These are phyloP conservation scores for Claviceps quebecensis DNA, from an alignment of 2,329 filamentous ascomycete genomes.

Conservation along the genomic window DNA sequence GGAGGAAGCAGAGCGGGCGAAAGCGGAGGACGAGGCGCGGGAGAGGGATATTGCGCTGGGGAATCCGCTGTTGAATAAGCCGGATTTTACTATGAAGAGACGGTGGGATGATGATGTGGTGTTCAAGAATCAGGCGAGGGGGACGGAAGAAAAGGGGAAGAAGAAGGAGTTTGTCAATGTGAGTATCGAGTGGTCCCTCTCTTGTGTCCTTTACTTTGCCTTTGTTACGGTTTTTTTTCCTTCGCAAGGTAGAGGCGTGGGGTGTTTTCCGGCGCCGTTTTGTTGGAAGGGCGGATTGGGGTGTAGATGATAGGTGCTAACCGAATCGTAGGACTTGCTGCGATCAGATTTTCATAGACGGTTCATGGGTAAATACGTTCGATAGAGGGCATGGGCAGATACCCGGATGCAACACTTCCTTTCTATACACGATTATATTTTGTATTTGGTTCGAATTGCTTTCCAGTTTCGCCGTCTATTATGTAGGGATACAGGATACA, in stretches of 20 bases:
- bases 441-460: neutral
- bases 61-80: conserved; percentile 81
- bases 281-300: neutral
- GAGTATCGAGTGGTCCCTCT: conserved; percentile 17
- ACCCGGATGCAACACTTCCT: conserved; percentile 11
- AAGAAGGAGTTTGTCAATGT: conserved; percentile 98
- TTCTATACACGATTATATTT: neutral
- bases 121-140: conserved; percentile 95
- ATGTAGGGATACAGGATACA: too few relatives aligned
- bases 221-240: neutral
- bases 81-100: conserved; percentile 80
- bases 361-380: conserved; percentile 69
- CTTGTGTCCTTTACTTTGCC: conserved; percentile 1
- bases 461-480: neutral
- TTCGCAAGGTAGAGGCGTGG: neutral
- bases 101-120: conserved; percentile 98
- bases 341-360: conserved; percentile 95
- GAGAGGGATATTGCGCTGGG: conserved; percentile 83
- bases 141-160: conserved; percentile 78
- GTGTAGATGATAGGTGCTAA: neutral
- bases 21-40: conserved; percentile 65
- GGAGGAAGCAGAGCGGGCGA: conserved; percentile 63
- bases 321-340: conserved; percentile 52
- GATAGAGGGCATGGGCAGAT: conserved; percentile 20
- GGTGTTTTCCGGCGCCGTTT: neutral